Conservation (phyloP, 306 rosid genomes). For the Nissolia schottii region DNA sequence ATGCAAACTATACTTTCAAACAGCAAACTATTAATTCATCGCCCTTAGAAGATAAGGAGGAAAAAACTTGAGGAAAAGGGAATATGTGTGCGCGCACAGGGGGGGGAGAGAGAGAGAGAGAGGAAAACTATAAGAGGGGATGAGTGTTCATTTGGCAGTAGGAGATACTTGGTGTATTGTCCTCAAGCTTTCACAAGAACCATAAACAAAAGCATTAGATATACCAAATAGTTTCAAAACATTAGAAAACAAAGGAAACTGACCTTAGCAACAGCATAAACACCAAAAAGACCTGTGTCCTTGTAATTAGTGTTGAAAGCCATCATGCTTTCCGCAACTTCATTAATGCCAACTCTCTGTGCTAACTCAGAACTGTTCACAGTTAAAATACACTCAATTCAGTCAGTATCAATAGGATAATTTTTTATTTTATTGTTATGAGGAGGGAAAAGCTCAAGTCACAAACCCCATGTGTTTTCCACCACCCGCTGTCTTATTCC, state of each 20-base stretch:
- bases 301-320: slow-evolving; percentile 92
- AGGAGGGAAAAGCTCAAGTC: not conserved
- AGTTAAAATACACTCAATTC: slow-evolving; percentile 12
- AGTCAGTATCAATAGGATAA: not conserved
- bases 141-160: not conserved
- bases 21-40: not conserved
- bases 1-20: slow-evolving; percentile 6
- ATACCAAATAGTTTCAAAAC: not conserved
- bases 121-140: not conserved
- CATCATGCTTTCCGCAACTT: slow-evolving; percentile 87
- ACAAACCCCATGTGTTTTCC: slow-evolving; percentile 97
- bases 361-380: slow-evolving; percentile 69
- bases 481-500: slow-evolving; percentile 85
- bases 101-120: too few species aligned
- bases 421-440: not conserved
- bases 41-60: not conserved
- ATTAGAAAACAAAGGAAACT: not conserved
- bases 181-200: not conserved
- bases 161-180: not conserved
- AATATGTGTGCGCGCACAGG: too few species aligned
- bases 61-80: not conserved
- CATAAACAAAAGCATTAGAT: not conserved
- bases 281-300: slow-evolving; percentile 88
- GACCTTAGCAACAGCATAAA: slow-evolving; percentile 87
- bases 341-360: slow-evolving; percentile 71